Evolutionary conservation across 1,139 yeast species (phyloP).

Genomic region (Magnusiomyces tetraspermus): DNA sequence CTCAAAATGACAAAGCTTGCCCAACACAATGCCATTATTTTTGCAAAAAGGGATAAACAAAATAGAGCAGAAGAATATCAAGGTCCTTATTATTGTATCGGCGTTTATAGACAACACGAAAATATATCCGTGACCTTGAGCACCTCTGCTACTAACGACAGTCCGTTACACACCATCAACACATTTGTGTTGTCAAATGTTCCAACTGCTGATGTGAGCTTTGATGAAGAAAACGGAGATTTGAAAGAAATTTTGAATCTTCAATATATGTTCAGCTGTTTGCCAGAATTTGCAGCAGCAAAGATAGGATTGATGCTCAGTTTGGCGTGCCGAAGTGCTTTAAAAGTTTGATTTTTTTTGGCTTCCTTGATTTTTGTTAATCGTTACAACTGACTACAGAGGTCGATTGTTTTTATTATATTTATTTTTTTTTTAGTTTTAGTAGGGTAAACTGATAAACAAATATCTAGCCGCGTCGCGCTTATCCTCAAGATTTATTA

Average conservation of each 20-base stretch:
- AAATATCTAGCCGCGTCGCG: too few relatives aligned
- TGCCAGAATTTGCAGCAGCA: neutral
- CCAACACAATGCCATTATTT: neutral
- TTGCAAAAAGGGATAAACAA: neutral
- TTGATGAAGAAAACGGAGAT: neutral
- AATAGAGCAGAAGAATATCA: neutral
- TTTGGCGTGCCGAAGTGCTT: neutral
- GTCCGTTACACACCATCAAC: neutral
- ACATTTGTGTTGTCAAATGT: neutral
- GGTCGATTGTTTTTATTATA: neutral
- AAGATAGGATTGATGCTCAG: slow-evolving; percentile 2
- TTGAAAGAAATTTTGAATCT: neutral
- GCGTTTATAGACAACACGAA: neutral
- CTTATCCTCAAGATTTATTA: too few relatives aligned
- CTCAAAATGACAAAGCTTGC: neutral
- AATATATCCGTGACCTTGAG: neutral
- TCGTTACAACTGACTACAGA: neutral
- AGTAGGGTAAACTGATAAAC: too few relatives aligned
- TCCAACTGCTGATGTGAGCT: too few relatives aligned
- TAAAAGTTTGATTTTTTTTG: neutral
- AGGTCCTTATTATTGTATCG: neutral
- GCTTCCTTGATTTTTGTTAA: neutral
- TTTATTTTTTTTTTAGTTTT: too few relatives aligned
- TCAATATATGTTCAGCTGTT: neutral
- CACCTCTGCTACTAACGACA: neutral